Conservation (phyloP, 2,329 filamentous ascomycete genomes). For the Fusarium cicatricum region DNA sequence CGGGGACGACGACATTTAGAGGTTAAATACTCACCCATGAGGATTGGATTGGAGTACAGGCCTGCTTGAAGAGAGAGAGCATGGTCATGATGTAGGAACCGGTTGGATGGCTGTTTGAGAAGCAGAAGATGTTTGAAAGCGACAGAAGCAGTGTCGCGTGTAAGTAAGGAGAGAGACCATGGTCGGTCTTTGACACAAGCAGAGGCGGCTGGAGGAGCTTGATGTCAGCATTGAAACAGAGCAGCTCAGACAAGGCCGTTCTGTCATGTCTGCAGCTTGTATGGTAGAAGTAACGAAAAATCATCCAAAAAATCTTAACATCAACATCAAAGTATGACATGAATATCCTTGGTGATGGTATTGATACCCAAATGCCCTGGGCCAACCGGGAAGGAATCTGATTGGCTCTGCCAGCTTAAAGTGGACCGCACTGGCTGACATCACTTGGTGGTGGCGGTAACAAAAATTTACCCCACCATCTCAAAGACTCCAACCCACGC, state of each 20-base stretch:
- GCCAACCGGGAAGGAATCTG: not conserved
- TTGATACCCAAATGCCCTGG: constrained; percentile 2
- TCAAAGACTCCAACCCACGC: constrained; percentile 35
- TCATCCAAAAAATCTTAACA: not conserved
- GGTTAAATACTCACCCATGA: constrained; percentile 15
- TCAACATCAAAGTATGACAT: not conserved
- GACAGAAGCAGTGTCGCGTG: constrained; percentile 15
- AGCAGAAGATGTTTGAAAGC: constrained; percentile 14
- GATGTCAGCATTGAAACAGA: constrained; percentile 12
- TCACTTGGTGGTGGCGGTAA: constrained; percentile 40
- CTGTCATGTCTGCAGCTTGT: constrained; percentile 9
- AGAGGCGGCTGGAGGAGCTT: constrained; percentile 8
- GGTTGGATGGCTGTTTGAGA: constrained; percentile 36
- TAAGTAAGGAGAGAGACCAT: constrained; percentile 19
- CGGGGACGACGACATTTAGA: constrained; percentile 16
- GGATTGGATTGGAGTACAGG: constrained; percentile 36
- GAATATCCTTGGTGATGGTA: not conserved
- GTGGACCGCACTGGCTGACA: constrained; percentile 41
- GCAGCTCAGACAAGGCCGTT: constrained; percentile 5
- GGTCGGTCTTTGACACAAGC: constrained; percentile 12
- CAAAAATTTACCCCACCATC: constrained; percentile 54
- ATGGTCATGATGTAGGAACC: constrained; percentile 14
- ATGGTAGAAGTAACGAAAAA: constrained; percentile 26
- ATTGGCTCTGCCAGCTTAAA: constrained; percentile 12
- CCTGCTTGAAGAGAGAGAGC: constrained; percentile 13